These are phyloP conservation scores for Tricholoma furcatifolium DNA, from an alignment of 768 basidiomycete genomes.

Conservation along the genomic window DNA sequence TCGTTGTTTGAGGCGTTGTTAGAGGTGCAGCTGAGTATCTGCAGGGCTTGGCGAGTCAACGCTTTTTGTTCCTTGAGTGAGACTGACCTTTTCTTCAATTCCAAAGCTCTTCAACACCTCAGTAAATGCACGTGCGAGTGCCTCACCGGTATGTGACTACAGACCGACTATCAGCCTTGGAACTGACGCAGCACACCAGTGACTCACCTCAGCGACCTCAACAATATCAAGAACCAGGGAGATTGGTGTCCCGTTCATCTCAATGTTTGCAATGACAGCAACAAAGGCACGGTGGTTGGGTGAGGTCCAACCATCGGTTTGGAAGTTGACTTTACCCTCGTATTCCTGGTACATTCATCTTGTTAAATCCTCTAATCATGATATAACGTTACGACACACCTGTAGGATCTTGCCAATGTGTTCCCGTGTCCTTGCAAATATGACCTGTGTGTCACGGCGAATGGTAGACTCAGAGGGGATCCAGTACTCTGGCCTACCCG, in stretches of 20 bases:
- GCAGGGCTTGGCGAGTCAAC: neutral
- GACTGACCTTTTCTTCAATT: slow-evolving; percentile 27
- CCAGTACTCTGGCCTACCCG: slow-evolving; percentile 27
- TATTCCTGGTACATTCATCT: too few species aligned
- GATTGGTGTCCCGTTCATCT: slow-evolving; percentile 23
- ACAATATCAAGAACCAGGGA: slow-evolving; percentile 30
- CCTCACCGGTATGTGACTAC: slow-evolving; percentile 21
- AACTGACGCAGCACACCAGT: too few species aligned
- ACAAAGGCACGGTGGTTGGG: slow-evolving; percentile 30
- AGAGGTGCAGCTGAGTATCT: slow-evolving; percentile 6
- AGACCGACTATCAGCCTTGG: too few species aligned
- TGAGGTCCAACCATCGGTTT: slow-evolving; percentile 33
- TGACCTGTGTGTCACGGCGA: slow-evolving; percentile 25
- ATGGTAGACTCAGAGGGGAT: slow-evolving; percentile 31
- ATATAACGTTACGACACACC: slow-evolving; percentile 10
- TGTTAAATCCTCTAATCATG: too few species aligned
- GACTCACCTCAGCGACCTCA: slow-evolving; percentile 22
- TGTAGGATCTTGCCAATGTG: slow-evolving; percentile 25
- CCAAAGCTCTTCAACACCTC: slow-evolving; percentile 27
- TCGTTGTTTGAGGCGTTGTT: slow-evolving; percentile 5
- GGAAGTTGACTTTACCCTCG: slow-evolving; percentile 20
- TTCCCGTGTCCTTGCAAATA: slow-evolving; percentile 20
- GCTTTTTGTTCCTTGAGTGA: neutral
- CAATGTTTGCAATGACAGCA: slow-evolving; percentile 27
- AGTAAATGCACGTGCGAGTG: slow-evolving; percentile 26